Conservation (phyloP, 1,284 basidiomycete genomes). For the Anthracocystis panici-leucophaei region DNA sequence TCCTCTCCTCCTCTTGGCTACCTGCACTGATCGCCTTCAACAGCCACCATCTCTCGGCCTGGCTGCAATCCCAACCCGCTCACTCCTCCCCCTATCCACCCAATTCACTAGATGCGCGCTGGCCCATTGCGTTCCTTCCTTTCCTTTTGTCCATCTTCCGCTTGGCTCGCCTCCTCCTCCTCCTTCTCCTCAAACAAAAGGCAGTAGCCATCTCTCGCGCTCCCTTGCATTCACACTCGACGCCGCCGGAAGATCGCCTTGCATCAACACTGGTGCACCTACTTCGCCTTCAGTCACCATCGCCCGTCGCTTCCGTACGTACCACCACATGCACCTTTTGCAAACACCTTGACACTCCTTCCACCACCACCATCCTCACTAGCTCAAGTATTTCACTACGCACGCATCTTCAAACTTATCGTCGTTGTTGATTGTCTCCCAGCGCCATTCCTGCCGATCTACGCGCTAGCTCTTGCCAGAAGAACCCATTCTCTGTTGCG, state of each 20-base stretch:
- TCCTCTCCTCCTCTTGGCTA: constrained; percentile 10
- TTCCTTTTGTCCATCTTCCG: neutral
- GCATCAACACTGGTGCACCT: too few species aligned
- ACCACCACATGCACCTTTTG: too few species aligned
- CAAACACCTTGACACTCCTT: too few species aligned
- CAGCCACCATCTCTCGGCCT: neutral
- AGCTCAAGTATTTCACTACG: too few species aligned
- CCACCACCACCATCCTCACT: too few species aligned
- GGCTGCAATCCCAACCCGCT: neutral
- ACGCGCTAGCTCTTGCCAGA: neutral
- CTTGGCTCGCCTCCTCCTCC: constrained; percentile 15
- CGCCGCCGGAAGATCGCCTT: constrained; percentile 19
- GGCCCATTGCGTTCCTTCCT: neutral
- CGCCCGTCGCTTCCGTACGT: too few species aligned
- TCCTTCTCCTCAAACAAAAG: neutral
- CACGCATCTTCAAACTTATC: neutral
- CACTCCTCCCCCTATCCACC: neutral
- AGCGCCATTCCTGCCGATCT: neutral
- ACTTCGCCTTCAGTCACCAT: too few species aligned
- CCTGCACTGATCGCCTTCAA: constrained; percentile 16
- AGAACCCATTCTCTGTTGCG: neutral
- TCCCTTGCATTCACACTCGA: neutral
- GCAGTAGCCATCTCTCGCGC: constrained; percentile 8
- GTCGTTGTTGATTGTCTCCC: neutral
- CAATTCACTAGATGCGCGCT: constrained; percentile 1